Evolutionary conservation across 1,284 basidiomycete genomes (phyloP).

Genomic region (Fomitiporia mediterranea): DNA sequence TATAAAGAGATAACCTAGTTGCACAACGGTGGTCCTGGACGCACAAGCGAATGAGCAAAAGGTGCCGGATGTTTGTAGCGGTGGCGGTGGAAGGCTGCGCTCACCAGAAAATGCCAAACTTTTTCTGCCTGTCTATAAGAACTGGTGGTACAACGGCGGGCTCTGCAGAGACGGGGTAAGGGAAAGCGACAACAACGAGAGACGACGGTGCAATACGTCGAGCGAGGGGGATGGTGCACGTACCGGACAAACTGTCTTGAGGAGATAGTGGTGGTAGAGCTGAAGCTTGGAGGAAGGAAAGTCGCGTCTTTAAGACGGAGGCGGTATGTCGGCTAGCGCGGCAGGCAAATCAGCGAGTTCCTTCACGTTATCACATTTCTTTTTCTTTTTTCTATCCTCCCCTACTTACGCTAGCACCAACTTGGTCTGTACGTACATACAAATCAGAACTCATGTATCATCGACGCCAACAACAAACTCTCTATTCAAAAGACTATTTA

Average conservation of each 20-base stretch:
- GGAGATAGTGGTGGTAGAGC: slow-evolving; percentile 9
- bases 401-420: background rate
- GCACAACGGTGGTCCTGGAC: slow-evolving; percentile 59
- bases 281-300: background rate
- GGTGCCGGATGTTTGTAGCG: slow-evolving; percentile 16
- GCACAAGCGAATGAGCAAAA: slow-evolving; percentile 18
- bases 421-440: background rate
- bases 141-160: slow-evolving; percentile 61
- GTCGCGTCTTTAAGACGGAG: background rate
- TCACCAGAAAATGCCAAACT: slow-evolving; percentile 55
- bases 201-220: slow-evolving; percentile 23
- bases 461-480: background rate
- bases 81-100: slow-evolving; percentile 17
- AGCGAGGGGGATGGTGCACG: slow-evolving; percentile 13
- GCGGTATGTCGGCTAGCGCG: slow-evolving; percentile 4
- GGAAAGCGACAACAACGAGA: slow-evolving; percentile 23
- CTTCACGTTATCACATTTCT: slow-evolving; percentile 4
- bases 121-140: slow-evolving; percentile 74
- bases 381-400: background rate
- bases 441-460: background rate
- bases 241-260: slow-evolving; percentile 7
- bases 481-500: slow-evolving; percentile 3
- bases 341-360: slow-evolving; percentile 1
- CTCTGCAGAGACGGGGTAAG: slow-evolving; percentile 34
- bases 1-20: slow-evolving; percentile 58